Conservation (phyloP, 352 stramenopile genomes). For the Phytophthora multivora region DNA sequence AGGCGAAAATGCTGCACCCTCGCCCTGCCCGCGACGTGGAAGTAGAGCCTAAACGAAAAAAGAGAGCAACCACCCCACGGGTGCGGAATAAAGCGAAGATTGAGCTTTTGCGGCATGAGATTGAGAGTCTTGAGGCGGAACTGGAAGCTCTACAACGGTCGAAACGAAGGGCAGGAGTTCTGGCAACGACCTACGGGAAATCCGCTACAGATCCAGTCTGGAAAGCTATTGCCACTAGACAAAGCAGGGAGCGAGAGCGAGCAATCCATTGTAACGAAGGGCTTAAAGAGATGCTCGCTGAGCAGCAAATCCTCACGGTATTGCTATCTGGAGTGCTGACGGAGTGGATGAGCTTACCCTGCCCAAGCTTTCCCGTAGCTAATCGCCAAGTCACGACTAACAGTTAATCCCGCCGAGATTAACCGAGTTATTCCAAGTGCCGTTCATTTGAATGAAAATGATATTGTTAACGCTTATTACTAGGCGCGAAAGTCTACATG, state of each 20-base stretch:
- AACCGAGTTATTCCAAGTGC: not conserved
- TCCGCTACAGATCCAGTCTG: constrained; percentile 1
- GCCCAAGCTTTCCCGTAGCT: not conserved
- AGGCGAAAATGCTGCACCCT: not conserved
- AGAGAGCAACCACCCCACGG: constrained; percentile 5
- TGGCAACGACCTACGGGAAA: not conserved
- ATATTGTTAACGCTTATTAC: constrained; percentile 10
- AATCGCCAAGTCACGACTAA: not conserved
- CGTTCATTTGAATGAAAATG: constrained; percentile 4
- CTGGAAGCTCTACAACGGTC: constrained; percentile 7
- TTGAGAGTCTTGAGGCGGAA: constrained; percentile 23
- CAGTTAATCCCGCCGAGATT: constrained; percentile 4
- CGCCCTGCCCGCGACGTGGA: not conserved
- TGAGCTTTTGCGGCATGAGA: constrained; percentile 22
- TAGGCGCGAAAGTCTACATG: constrained; percentile 18
- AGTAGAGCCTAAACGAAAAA: not conserved
- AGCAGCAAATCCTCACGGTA: constrained; percentile 21
- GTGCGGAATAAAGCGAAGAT: constrained; percentile 34
- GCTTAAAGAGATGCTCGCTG: constrained; percentile 20
- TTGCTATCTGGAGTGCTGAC: constrained; percentile 17
- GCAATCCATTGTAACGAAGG: constrained; percentile 14
- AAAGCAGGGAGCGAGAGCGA: constrained; percentile 19
- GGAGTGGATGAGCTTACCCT: constrained; percentile 9
- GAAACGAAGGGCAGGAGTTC: not conserved
- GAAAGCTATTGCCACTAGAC: constrained; percentile 21